Conservation (phyloP, 192 early-diverging fungal genomes). For the Coemansia asiatica region DNA sequence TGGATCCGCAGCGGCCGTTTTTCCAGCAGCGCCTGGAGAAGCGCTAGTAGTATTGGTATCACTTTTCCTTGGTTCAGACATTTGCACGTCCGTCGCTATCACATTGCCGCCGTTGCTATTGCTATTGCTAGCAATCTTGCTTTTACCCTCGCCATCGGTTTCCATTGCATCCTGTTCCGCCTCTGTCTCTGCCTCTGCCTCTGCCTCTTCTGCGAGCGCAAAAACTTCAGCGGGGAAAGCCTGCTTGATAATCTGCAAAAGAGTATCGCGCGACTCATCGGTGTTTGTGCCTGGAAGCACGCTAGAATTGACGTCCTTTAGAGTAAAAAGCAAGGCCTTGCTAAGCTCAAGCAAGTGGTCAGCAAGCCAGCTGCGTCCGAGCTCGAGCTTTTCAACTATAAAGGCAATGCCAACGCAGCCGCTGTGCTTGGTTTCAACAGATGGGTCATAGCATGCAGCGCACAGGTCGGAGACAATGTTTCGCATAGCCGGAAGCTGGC, state of each 20-base stretch:
- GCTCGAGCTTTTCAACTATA: constrained; percentile 74
- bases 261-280: constrained; percentile 28
- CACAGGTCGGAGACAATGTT: constrained; percentile 80
- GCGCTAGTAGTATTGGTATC: neutral
- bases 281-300: constrained; percentile 19
- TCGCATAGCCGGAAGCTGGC: constrained; percentile 48
- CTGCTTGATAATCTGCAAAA: constrained; percentile 38
- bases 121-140: constrained; percentile 15
- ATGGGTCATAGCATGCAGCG: constrained; percentile 87
- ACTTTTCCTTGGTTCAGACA: neutral
- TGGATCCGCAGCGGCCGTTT: neutral
- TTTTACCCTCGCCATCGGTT: constrained; percentile 1
- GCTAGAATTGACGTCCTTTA: constrained; percentile 74
- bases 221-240: constrained; percentile 40
- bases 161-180: constrained; percentile 35
- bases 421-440: constrained; percentile 83
- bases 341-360: constrained; percentile 93
- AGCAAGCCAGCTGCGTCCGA: constrained; percentile 90
- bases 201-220: constrained; percentile 30
- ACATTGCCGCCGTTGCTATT: constrained; percentile 6
- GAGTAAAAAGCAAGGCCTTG: constrained; percentile 86
- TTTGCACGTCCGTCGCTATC: neutral
- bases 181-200: constrained; percentile 37
- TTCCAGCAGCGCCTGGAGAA: neutral
- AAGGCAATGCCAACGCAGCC: constrained; percentile 89